phyloP scores from a whole-genome alignment of 176 grass and related monocot genomes.

The sorghum (Sorghum bicolor) region DNA sequence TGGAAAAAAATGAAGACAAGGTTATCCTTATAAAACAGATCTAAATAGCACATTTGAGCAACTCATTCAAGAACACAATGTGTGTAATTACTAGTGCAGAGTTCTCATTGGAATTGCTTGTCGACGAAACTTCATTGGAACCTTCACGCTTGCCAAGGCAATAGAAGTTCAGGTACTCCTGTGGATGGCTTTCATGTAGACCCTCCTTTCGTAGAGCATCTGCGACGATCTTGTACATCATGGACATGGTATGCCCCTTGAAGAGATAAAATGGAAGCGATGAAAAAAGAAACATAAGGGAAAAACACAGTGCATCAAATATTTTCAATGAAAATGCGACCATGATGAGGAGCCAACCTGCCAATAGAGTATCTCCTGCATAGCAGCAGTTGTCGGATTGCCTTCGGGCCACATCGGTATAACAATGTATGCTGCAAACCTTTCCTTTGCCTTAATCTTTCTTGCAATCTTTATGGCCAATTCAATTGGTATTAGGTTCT shows the following conservation, averaged over 20 bases:
- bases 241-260: constrained; percentile 69
- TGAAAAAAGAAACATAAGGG: background rate
- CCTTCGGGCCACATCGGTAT: constrained; percentile 99
- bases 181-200: constrained; percentile 43
- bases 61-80: background rate
- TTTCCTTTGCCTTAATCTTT: constrained; percentile 74
- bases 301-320: background rate
- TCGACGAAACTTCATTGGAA: background rate
- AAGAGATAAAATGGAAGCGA: constrained; percentile 7
- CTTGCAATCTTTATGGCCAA: constrained; percentile 86
- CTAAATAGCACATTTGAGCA: background rate
- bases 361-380: constrained; percentile 97
- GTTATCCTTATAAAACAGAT: background rate
- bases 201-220: constrained; percentile 57
- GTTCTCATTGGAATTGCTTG: constrained; percentile 43
- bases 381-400: constrained; percentile 57
- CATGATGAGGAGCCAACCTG: constrained; percentile 50
- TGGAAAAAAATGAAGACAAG: constrained; percentile 5
- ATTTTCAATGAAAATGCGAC: background rate
- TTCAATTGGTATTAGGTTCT: constrained; percentile 93
- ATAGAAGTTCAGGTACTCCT: constrained; percentile 74
- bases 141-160: constrained; percentile 68
- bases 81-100: constrained; percentile 28
- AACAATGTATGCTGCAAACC: constrained; percentile 76
- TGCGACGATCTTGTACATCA: constrained; percentile 70